Conservation (phyloP, 805 yeast genomes). For the Lipomyces sp. region DNA sequence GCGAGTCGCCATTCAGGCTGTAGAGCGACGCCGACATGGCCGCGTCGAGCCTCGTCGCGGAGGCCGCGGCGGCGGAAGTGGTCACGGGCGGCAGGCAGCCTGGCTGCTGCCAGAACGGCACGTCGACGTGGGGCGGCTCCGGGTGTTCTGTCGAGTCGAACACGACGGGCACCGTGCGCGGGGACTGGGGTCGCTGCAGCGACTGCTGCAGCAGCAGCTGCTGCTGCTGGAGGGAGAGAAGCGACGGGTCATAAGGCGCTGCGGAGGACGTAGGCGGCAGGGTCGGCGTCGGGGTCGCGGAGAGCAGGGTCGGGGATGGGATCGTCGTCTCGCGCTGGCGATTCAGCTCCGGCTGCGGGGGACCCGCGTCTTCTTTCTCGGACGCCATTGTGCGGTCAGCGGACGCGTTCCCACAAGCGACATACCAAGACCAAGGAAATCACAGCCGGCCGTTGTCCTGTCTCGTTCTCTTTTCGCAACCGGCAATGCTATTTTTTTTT, state of each 20-base stretch:
- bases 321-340: constrained; percentile 8
- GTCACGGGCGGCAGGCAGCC: neutral
- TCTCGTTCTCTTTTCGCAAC: too few species aligned
- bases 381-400: too few species aligned
- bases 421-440: too few species aligned
- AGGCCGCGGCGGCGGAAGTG: too few species aligned
- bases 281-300: constrained; percentile 13
- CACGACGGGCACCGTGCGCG: neutral
- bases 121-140: neutral
- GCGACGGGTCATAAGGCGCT: neutral
- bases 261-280: constrained; percentile 3
- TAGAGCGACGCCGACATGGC: constrained; percentile 1
- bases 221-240: constrained; percentile 3
- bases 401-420: too few species aligned
- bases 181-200: neutral
- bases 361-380: constrained; percentile 5
- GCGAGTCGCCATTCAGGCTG: constrained; percentile 3
- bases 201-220: constrained; percentile 15
- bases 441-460: too few species aligned
- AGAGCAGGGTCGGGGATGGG: constrained; percentile 25
- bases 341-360: constrained; percentile 8
- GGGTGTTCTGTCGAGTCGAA: neutral
- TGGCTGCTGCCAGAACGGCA: too few species aligned
- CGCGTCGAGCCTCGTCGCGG: too few species aligned
- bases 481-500: too few species aligned